Evolutionary conservation across 1,139 yeast species (phyloP).

Genomic region (Blastobotrys apis): DNA sequence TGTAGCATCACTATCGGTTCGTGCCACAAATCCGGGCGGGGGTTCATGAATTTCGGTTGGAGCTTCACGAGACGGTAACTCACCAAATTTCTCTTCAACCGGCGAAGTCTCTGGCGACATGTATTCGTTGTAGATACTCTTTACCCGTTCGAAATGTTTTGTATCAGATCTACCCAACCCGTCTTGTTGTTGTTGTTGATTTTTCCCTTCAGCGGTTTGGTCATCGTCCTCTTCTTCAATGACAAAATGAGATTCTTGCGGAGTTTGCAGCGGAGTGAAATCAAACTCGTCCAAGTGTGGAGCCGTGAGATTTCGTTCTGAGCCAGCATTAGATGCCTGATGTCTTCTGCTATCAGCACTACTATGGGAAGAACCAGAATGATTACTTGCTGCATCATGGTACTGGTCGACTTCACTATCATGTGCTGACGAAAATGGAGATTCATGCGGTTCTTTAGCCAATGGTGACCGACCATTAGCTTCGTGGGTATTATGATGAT

Average conservation of each 20-base stretch:
- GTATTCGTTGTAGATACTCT: conserved; percentile 33
- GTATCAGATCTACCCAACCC: conserved; percentile 23
- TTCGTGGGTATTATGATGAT: background rate
- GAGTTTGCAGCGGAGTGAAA: conserved; percentile 4
- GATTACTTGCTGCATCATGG: too few relatives aligned
- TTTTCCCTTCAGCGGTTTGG: conserved; percentile 1
- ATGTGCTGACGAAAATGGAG: conserved; percentile 3
- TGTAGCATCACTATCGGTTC: background rate
- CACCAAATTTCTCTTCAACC: conserved; percentile 1
- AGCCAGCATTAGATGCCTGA: background rate
- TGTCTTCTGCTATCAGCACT: background rate
- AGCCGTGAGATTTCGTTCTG: background rate
- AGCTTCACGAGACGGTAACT: conserved; percentile 9
- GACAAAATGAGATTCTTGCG: conserved; percentile 3
- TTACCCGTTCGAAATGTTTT: conserved; percentile 32
- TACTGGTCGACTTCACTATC: background rate
- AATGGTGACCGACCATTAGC: background rate
- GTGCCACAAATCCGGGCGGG: background rate
- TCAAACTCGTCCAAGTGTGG: conserved; percentile 5
- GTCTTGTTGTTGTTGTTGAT: background rate
- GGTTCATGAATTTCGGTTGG: conserved; percentile 11
- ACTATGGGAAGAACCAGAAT: background rate
- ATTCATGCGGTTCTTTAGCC: background rate
- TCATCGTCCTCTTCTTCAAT: conserved; percentile 12
- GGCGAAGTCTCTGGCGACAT: conserved; percentile 22